phyloP scores from a whole-genome alignment of 441 rosid species.

The Theobroma grandiflorum region DNA sequence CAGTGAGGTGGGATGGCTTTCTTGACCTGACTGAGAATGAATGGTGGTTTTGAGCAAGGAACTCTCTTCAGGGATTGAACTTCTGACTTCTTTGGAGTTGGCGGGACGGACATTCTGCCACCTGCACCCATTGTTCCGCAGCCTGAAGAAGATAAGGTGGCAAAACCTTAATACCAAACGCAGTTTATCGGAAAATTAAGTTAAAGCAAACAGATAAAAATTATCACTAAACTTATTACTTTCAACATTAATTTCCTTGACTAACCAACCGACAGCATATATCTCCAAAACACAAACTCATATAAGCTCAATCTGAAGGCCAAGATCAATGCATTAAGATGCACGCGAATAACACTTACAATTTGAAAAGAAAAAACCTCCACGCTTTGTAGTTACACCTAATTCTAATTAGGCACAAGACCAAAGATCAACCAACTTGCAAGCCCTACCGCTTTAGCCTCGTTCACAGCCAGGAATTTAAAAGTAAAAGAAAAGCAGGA shows the following conservation, averaged over 20 bases:
- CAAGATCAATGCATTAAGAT: neutral
- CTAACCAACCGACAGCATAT: neutral
- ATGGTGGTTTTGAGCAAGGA: constrained; percentile 74
- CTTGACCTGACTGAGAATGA: constrained; percentile 76
- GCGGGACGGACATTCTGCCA: constrained; percentile 77
- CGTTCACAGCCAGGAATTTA: neutral
- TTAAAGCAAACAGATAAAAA: neutral
- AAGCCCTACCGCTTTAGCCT: neutral
- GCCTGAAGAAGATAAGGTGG: constrained; percentile 34
- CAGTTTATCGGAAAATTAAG: neutral
- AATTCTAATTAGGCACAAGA: neutral
- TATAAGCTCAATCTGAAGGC: neutral
- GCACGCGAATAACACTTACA: neutral
- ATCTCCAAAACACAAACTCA: neutral
- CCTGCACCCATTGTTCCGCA: constrained; percentile 88
- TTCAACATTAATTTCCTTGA: neutral
- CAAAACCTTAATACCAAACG: neutral
- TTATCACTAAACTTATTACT: neutral
- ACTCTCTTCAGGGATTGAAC: constrained; percentile 54
- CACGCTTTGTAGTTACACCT: neutral
- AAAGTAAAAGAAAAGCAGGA: neutral
- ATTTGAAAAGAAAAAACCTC: neutral
- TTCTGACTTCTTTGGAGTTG: constrained; percentile 56
- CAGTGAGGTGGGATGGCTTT: constrained; percentile 93
- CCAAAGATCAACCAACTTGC: neutral